Percentiles rank a stretch among this genome's conserved stretches.
Evolutionary conservation across 441 rosid genomes (phyloP).

Genomic region (Geranium incanum): DNA sequence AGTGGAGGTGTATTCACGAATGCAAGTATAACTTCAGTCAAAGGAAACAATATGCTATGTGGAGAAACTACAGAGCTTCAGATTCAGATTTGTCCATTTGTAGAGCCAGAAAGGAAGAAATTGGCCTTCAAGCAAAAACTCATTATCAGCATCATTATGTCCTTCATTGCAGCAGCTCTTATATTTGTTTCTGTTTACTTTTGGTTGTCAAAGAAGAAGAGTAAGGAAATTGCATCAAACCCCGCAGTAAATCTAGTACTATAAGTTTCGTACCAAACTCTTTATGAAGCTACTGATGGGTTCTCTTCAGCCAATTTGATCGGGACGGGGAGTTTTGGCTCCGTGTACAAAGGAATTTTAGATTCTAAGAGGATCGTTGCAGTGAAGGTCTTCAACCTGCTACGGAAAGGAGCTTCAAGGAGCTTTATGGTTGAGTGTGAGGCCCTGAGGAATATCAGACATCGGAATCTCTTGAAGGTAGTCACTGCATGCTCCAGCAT

Average conservation of each 20-base stretch:
- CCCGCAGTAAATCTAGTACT: neutral
- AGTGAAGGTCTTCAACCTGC: conserved; percentile 16
- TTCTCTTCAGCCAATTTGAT: conserved; percentile 9
- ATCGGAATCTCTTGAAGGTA: conserved; percentile 14
- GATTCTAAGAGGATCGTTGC: neutral
- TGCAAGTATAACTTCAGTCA: conserved; percentile 17
- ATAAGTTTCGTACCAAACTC: conserved; percentile 2
- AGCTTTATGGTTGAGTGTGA: conserved; percentile 16
- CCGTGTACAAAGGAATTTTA: conserved; percentile 14
- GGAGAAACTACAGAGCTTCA: conserved; percentile 24
- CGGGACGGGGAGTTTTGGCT: conserved; percentile 11
- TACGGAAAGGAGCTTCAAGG: conserved; percentile 7
- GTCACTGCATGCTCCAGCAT: conserved; percentile 15
- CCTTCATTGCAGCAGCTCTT: neutral
- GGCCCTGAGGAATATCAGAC: conserved; percentile 2
- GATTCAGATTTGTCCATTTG: conserved; percentile 17
- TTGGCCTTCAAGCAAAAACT: neutral
- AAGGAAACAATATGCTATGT: conserved; percentile 24
- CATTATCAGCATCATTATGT: neutral
- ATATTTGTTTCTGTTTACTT: neutral
- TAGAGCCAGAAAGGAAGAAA: neutral
- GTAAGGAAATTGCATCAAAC: neutral
- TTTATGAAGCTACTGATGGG: conserved; percentile 8
- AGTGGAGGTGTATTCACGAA: conserved; percentile 22
- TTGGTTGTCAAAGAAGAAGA: conserved; percentile 4